These are phyloP conservation scores for Rhodotorula sp. DNA, from an alignment of 1,284 basidiomycete genomes.

Conservation along the genomic window DNA sequence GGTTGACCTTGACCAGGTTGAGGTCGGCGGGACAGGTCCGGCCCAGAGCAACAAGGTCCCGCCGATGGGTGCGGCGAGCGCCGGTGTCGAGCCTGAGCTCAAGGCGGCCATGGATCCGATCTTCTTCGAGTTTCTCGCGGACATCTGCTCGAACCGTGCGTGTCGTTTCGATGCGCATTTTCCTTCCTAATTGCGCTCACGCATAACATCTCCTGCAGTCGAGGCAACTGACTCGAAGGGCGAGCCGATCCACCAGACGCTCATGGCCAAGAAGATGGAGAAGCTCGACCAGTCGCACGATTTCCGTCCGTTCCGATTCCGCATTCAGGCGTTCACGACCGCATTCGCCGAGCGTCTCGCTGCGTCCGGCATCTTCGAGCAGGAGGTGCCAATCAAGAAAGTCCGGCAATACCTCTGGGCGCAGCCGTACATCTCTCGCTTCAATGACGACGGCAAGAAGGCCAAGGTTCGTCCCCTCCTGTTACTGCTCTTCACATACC, in stretches of 20 bases:
- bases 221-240: conserved; percentile 91
- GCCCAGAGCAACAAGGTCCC: conserved; percentile 4
- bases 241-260: conserved; percentile 94
- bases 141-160: conserved; percentile 85
- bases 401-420: conserved; percentile 96
- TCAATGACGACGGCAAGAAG: conserved; percentile 99
- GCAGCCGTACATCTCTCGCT: conserved; percentile 86
- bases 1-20: conserved; percentile 28
- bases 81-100: conserved; percentile 61
- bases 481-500: not conserved
- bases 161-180: conserved; percentile 35
- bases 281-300: conserved; percentile 90
- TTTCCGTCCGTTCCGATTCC: conserved; percentile 98
- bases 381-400: conserved; percentile 60
- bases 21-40: conserved; percentile 9
- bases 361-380: conserved; percentile 53
- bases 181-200: not conserved
- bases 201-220: conserved; percentile 56
- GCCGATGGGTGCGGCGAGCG: conserved; percentile 39
- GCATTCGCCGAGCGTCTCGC: conserved; percentile 87
- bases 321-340: conserved; percentile 97
- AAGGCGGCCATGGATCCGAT: conserved; percentile 78
- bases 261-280: conserved; percentile 96
- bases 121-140: conserved; percentile 85
- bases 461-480: conserved; percentile 61